Conservation (phyloP, 768 basidiomycete genomes). For the Lyophyllum atratum region DNA sequence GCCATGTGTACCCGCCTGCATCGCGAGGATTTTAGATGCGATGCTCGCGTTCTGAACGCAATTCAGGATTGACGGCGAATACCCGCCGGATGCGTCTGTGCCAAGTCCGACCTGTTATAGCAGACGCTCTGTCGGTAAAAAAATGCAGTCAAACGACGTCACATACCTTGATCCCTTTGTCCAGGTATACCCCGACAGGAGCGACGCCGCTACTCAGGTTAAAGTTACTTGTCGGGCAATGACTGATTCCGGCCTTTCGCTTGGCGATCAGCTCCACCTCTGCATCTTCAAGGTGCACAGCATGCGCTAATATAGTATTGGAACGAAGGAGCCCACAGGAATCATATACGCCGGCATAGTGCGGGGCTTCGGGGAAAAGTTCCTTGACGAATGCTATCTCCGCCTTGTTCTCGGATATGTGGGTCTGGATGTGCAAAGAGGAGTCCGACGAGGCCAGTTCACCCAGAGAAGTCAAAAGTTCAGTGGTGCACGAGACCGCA, state of each 20-base stretch:
- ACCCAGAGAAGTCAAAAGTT: slow-evolving; percentile 67
- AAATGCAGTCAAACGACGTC: not conserved
- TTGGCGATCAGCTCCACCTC: slow-evolving; percentile 75
- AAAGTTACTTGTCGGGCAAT: slow-evolving; percentile 95
- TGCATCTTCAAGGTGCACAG: slow-evolving; percentile 70
- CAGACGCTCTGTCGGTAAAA: not conserved
- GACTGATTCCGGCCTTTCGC: slow-evolving; percentile 75
- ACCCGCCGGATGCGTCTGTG: slow-evolving; percentile 91
- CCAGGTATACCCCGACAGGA: slow-evolving; percentile 75
- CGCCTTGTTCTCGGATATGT: slow-evolving; percentile 80
- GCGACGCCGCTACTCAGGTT: slow-evolving; percentile 87
- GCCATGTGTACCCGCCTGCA: slow-evolving; percentile 30
- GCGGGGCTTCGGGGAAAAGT: slow-evolving; percentile 63
- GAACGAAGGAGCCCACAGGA: slow-evolving; percentile 68
- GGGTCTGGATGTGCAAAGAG: slow-evolving; percentile 82
- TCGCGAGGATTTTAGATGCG: slow-evolving; percentile 74
- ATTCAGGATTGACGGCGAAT: slow-evolving; percentile 76
- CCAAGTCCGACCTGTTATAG: slow-evolving; percentile 84
- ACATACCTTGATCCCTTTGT: slow-evolving; percentile 81
- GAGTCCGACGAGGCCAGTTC: slow-evolving; percentile 60
- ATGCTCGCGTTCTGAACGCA: slow-evolving; percentile 76
- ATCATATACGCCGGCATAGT: slow-evolving; percentile 86
- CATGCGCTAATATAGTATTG: slow-evolving; percentile 90
- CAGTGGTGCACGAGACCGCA: slow-evolving; percentile 82
- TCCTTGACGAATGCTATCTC: slow-evolving; percentile 69